phyloP scores from a whole-genome alignment of 2,329 filamentous ascomycete genomes.

The Arthrobotrys sinensis region DNA sequence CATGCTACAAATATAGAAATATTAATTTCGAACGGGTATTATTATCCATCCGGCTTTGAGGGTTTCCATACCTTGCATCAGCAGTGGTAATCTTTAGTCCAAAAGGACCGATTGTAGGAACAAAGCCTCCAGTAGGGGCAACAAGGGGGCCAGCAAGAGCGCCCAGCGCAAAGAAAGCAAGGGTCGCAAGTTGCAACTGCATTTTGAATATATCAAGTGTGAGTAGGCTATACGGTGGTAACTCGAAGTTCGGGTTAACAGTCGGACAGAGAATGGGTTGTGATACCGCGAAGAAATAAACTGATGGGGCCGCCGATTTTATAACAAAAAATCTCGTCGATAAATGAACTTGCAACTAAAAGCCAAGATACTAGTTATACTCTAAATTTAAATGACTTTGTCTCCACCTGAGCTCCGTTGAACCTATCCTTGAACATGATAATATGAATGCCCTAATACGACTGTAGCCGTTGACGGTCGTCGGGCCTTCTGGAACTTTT shows the following conservation, averaged over 20 bases:
- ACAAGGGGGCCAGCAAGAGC: constrained; percentile 24
- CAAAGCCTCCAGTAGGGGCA: constrained; percentile 7
- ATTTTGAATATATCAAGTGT: constrained; percentile 5
- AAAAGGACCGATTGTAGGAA: constrained; percentile 50
- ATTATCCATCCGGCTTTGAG: not conserved
- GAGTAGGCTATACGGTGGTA: not conserved
- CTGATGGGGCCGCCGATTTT: too few species aligned
- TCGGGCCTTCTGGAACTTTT: not conserved
- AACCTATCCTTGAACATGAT: too few species aligned
- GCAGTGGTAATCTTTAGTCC: constrained; percentile 22
- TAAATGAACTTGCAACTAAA: too few species aligned
- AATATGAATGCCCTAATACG: not conserved
- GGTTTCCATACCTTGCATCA: constrained; percentile 20
- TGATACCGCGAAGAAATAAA: too few species aligned
- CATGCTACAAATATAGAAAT: constrained; percentile 18
- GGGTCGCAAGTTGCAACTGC: constrained; percentile 28
- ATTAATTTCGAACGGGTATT: constrained; percentile 2
- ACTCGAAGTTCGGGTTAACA: too few species aligned
- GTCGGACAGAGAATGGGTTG: too few species aligned
- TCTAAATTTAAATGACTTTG: too few species aligned
- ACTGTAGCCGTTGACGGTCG: not conserved
- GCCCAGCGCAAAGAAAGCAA: constrained; percentile 26
- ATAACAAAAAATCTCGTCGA: too few species aligned
- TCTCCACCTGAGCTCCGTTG: too few species aligned
- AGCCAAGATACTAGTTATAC: too few species aligned